phyloP scores from a whole-genome alignment of 352 stramenopile species.

The Phytophthora pluvialis region DNA sequence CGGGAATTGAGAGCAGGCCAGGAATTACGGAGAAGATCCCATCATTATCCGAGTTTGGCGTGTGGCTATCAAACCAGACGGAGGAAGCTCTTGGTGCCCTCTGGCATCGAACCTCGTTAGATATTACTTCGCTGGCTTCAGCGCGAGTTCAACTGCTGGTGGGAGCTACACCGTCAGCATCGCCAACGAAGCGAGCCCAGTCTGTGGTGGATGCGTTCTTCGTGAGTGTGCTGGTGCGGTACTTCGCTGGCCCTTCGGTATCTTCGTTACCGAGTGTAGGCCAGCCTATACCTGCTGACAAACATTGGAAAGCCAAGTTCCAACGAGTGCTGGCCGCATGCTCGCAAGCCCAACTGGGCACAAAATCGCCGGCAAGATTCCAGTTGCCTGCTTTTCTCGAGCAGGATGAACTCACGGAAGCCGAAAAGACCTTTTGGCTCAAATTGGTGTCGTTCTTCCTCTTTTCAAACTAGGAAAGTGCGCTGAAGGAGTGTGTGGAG shows the following conservation, averaged over 20 bases:
- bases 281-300: conserved; percentile 14
- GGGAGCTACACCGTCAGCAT: conserved; percentile 8
- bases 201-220: conserved; percentile 31
- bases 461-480: conserved; percentile 37
- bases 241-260: conserved; percentile 40
- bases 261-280: conserved; percentile 14
- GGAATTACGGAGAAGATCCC: conserved; percentile 15
- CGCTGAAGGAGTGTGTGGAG: background rate
- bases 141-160: conserved; percentile 42
- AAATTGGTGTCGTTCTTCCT: conserved; percentile 71
- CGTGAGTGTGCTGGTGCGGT: conserved; percentile 33
- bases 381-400: conserved; percentile 42
- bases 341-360: conserved; percentile 12
- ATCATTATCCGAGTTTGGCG: conserved; percentile 36
- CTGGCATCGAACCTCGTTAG: conserved; percentile 41
- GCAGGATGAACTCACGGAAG: conserved; percentile 37
- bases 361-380: conserved; percentile 25
- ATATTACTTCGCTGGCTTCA: conserved; percentile 46
- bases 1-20: conserved; percentile 1
- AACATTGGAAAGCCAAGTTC: conserved; percentile 47
- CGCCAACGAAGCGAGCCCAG: background rate
- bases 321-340: conserved; percentile 37
- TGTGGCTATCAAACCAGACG: conserved; percentile 53
- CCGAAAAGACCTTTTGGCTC: conserved; percentile 60
- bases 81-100: conserved; percentile 48